Percentiles rank a stretch among this genome's conserved stretches.
These are phyloP conservation scores for Tetrapisispora arboricola DNA, from an alignment of 805 yeast genomes.

Conservation along the genomic window DNA sequence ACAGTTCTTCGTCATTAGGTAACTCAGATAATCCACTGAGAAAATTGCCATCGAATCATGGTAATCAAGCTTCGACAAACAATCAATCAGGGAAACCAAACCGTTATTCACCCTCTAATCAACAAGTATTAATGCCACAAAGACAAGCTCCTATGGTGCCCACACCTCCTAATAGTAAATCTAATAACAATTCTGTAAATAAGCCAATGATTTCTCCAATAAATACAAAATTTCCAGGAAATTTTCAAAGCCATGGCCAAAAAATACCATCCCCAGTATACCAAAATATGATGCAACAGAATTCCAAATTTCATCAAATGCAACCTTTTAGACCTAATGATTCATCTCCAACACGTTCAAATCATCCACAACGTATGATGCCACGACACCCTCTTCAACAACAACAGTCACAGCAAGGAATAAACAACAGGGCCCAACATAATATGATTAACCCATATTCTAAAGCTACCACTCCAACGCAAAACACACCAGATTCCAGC, in stretches of 20 bases:
- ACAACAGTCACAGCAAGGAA: slow-evolving; percentile 9
- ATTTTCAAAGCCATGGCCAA: not conserved
- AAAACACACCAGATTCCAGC: slow-evolving; percentile 2
- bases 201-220: slow-evolving; percentile 3
- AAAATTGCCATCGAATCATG: not conserved
- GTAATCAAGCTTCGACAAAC: slow-evolving; percentile 7
- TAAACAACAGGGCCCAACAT: slow-evolving; percentile 8
- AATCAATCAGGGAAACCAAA: not conserved
- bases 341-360: slow-evolving; percentile 6
- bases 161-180: slow-evolving; percentile 18
- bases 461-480: slow-evolving; percentile 5
- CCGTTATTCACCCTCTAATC: slow-evolving; percentile 1
- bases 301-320: slow-evolving; percentile 7
- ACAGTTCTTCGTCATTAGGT: not conserved
- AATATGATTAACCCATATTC: slow-evolving; percentile 19
- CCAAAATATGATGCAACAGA: slow-evolving; percentile 2
- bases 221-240: slow-evolving; percentile 1
- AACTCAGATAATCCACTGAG: not conserved
- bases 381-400: slow-evolving; percentile 5
- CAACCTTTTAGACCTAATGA: slow-evolving; percentile 7
- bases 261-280: not conserved
- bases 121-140: slow-evolving; percentile 14
- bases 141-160: slow-evolving; percentile 25
- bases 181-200: slow-evolving; percentile 4
- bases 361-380: slow-evolving; percentile 3